A percentile compares a stretch with the other conserved stretches of the same genome.
These are phyloP conservation scores for Closterium sp. DNA, from an alignment of 139 green algal species.

Conservation along the genomic window DNA sequence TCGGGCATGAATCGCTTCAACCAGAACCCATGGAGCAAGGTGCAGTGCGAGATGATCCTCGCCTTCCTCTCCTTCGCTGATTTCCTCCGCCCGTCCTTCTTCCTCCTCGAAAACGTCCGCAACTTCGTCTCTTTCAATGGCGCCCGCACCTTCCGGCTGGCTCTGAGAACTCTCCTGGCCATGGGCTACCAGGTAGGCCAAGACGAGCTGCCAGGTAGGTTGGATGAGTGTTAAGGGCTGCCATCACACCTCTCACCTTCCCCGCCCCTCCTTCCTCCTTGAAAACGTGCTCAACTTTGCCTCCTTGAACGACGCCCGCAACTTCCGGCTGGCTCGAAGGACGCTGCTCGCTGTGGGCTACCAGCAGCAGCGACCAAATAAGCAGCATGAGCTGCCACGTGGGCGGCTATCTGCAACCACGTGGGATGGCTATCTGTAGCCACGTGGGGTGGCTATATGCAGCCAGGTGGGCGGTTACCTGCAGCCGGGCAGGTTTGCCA, in stretches of 20 bases:
- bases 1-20: slow-evolving; percentile 99
- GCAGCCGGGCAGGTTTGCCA: too few relatives aligned
- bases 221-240: too few relatives aligned
- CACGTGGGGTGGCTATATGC: too few relatives aligned
- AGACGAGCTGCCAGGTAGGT: too few relatives aligned
- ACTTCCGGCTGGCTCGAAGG: slow-evolving; percentile 86
- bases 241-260: slow-evolving; percentile 39
- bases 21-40: slow-evolving; percentile 90
- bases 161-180: slow-evolving; percentile 84
- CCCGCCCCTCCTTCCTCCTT: slow-evolving; percentile 92
- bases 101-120: slow-evolving; percentile 95
- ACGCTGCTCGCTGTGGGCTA: slow-evolving; percentile 95
- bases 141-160: slow-evolving; percentile 88
- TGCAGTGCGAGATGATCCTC: slow-evolving; percentile 96
- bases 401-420: too few relatives aligned
- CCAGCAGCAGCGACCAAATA: too few relatives aligned
- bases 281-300: slow-evolving; percentile 98
- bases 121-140: slow-evolving; percentile 97
- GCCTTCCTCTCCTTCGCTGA: slow-evolving; percentile 87
- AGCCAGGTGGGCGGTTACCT: too few relatives aligned
- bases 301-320: slow-evolving; percentile 88
- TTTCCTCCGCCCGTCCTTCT: slow-evolving; percentile 91
- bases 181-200: slow-evolving; percentile 98
- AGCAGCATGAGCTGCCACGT: too few relatives aligned
- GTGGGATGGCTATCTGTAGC: too few relatives aligned